These are phyloP conservation scores for Pisolithus orientalis DNA, from an alignment of 768 basidiomycete genomes.

Conservation along the genomic window DNA sequence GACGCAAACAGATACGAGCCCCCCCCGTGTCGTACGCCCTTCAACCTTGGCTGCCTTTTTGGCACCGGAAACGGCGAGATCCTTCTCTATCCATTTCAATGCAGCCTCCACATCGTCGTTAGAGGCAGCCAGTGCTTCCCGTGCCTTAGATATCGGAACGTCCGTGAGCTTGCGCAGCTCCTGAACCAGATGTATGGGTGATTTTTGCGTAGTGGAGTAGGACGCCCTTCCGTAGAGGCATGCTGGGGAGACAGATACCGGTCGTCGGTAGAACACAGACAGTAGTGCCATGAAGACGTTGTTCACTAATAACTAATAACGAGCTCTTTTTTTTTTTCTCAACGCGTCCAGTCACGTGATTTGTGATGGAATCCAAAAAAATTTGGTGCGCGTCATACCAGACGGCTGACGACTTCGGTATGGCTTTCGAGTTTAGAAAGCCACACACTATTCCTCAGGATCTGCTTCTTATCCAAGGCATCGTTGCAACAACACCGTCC, in stretches of 20 bases:
- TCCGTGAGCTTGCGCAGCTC: constrained; percentile 77
- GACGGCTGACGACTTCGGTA: not conserved
- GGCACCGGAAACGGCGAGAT: constrained; percentile 63
- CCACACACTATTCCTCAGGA: constrained; percentile 67
- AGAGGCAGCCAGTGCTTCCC: constrained; percentile 73
- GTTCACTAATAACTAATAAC: no score
- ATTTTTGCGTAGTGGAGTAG: constrained; percentile 56
- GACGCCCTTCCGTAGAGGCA: constrained; percentile 3
- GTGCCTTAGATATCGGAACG: constrained; percentile 82
- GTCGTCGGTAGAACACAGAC: constrained; percentile 2
- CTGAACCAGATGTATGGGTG: constrained; percentile 73
- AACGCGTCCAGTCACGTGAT: constrained; percentile 17
- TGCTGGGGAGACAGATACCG: not conserved
- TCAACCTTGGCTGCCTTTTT: constrained; percentile 81
- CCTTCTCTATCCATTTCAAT: constrained; percentile 74
- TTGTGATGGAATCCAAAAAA: not conserved
- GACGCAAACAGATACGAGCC: constrained; percentile 71
- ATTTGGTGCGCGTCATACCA: not conserved
- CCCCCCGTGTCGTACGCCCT: constrained; percentile 68
- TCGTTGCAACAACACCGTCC: constrained; percentile 38
- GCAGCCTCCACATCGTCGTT: constrained; percentile 72
- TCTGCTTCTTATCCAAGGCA: constrained; percentile 62
- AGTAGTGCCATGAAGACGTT: constrained; percentile 10
- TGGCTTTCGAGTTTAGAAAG: constrained; percentile 44
- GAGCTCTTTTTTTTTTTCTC: not conserved